Conservation (phyloP, 768 basidiomycete species). For the Lactarius pseudohatsudake region DNA sequence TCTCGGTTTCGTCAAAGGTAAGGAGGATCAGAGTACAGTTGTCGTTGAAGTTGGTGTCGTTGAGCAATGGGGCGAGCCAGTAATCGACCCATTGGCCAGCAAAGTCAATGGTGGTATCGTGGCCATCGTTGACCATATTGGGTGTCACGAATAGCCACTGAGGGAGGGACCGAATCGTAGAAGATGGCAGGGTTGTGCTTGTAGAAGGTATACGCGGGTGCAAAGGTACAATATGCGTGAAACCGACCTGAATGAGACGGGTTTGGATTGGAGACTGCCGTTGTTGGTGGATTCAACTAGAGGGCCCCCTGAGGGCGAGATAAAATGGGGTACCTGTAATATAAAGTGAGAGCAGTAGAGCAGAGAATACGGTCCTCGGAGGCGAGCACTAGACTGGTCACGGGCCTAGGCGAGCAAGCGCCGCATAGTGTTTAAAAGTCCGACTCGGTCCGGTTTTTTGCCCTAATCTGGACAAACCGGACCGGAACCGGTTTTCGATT, state of each 20-base stretch:
- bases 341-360: neutral
- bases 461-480: no score
- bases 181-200: no score
- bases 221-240: constrained; percentile 19
- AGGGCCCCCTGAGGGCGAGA: constrained; percentile 35
- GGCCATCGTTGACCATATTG: constrained; percentile 57
- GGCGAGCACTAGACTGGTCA: constrained; percentile 6
- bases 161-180: no score
- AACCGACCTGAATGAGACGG: constrained; percentile 42
- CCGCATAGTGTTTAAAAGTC: no score
- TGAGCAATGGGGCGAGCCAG: constrained; percentile 54
- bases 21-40: no score
- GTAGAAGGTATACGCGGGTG: constrained; percentile 47
- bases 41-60: neutral
- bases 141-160: constrained; percentile 65
- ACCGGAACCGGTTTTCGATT: no score
- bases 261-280: constrained; percentile 41
- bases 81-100: constrained; percentile 46
- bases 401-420: no score
- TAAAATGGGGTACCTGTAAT: constrained; percentile 34
- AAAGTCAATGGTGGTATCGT: constrained; percentile 55
- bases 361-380: constrained; percentile 2
- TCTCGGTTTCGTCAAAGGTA: no score
- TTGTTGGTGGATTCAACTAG: constrained; percentile 37
- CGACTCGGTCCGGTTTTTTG: no score